These are phyloP conservation scores for Sugiyamaella valdiviana DNA, from an alignment of 805 yeast species.

Conservation along the genomic window DNA sequence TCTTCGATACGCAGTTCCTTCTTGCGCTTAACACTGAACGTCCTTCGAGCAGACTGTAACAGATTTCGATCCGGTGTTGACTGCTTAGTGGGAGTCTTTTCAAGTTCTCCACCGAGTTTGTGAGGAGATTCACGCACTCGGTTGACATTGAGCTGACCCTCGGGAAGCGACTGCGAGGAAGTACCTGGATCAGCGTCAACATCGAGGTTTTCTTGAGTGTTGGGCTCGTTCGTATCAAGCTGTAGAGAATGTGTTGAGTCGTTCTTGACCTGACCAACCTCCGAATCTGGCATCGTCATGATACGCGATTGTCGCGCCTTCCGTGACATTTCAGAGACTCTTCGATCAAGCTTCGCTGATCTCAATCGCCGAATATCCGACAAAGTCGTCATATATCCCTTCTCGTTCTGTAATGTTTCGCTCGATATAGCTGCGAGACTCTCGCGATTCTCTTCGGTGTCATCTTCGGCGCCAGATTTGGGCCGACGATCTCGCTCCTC, in stretches of 20 bases:
- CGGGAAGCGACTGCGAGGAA: neutral
- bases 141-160: neutral
- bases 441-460: neutral
- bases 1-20: conserved; percentile 19
- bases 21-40: conserved; percentile 13
- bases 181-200: neutral
- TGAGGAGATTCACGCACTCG: neutral
- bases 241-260: conserved; percentile 14
- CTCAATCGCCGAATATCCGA: conserved; percentile 71
- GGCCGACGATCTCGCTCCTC: conserved; percentile 19
- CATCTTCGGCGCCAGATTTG: neutral
- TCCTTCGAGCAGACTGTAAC: neutral
- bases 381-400: conserved; percentile 59
- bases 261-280: conserved; percentile 20
- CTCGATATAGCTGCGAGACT: neutral
- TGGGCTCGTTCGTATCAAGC: neutral
- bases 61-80: neutral
- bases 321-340: conserved; percentile 47
- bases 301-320: conserved; percentile 61
- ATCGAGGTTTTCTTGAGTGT: no score
- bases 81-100: neutral
- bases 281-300: conserved; percentile 49
- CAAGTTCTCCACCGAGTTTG: neutral
- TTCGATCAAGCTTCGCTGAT: conserved; percentile 63
- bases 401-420: conserved; percentile 11